phyloP scores from a whole-genome alignment of 106 monocot genomes.

The Phalaenopsis equestris region DNA sequence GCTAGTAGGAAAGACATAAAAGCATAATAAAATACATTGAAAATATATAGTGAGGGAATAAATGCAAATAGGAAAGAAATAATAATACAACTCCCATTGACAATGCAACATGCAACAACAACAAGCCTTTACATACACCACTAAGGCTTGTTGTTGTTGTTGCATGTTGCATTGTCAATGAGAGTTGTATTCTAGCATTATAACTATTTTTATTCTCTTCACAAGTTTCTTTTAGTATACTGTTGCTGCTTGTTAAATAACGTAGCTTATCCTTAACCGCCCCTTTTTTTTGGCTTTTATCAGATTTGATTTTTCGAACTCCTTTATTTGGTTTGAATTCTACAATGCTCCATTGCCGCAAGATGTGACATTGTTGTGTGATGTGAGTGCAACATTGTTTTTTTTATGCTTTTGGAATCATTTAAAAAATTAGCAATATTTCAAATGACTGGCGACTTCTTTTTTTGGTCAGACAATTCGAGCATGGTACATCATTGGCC shows the following conservation, averaged over 20 bases:
- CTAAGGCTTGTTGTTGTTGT: too few species aligned
- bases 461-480: constrained; percentile 53
- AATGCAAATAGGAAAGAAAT: too few species aligned
- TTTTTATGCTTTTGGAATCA: not conserved
- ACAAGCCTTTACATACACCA: too few species aligned
- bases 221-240: not conserved
- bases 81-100: too few species aligned
- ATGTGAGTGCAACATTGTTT: constrained; percentile 43
- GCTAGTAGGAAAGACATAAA: too few species aligned
- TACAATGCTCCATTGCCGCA: constrained; percentile 58
- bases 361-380: constrained; percentile 70
- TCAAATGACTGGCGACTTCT: not conserved
- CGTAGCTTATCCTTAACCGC: not conserved
- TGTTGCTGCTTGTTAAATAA: not conserved
- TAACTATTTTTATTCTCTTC: too few species aligned
- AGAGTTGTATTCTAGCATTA: too few species aligned
- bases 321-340: constrained; percentile 97
- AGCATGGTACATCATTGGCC: constrained; percentile 90
- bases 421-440: not conserved
- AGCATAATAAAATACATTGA: too few species aligned
- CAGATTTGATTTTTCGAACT: constrained; percentile 86
- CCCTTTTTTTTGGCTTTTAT: not conserved
- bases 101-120: too few species aligned
- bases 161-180: too few species aligned
- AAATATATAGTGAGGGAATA: too few species aligned